A percentile compares a stretch with the other conserved stretches of the same genome.
phyloP scores from a whole-genome alignment of 495 filamentous ascomycete species.

The Talaromyces ruber region DNA sequence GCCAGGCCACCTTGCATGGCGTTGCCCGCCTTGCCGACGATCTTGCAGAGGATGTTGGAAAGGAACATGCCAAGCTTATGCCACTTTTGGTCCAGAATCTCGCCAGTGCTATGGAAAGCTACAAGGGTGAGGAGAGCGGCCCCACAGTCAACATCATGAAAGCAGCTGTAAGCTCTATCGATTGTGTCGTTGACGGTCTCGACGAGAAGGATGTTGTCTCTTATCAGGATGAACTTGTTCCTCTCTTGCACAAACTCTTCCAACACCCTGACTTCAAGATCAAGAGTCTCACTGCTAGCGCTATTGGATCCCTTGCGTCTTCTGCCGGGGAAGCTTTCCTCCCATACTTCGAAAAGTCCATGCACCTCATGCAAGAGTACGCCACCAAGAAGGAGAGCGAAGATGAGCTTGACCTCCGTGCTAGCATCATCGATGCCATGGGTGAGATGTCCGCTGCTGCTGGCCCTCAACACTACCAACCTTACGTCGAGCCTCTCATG shows the following conservation, averaged over 20 bases:
- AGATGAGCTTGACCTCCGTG: slow-evolving; percentile 83
- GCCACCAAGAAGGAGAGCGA: slow-evolving; percentile 79
- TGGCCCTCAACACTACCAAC: slow-evolving; percentile 77
- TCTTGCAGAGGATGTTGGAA: slow-evolving; percentile 76
- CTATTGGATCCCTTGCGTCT: slow-evolving; percentile 80
- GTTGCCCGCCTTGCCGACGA: slow-evolving; percentile 88
- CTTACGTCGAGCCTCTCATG: slow-evolving; percentile 84
- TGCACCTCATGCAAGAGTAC: slow-evolving; percentile 76
- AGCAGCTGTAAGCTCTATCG: slow-evolving; percentile 82
- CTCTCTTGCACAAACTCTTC: slow-evolving; percentile 74
- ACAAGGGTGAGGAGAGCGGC: slow-evolving; percentile 52
- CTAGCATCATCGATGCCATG: slow-evolving; percentile 83
- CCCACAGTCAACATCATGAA: slow-evolving; percentile 73
- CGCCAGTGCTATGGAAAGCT: slow-evolving; percentile 61
- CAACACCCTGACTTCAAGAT: slow-evolving; percentile 77
- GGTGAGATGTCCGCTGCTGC: slow-evolving; percentile 86
- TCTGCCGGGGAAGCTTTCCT: slow-evolving; percentile 75
- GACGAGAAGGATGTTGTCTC: slow-evolving; percentile 69
- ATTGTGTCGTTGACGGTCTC: slow-evolving; percentile 85
- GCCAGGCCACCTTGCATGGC: slow-evolving; percentile 76
- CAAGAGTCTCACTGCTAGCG: slow-evolving; percentile 80
- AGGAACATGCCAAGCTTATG: slow-evolving; percentile 75
- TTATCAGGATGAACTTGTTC: slow-evolving; percentile 76
- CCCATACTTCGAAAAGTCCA: slow-evolving; percentile 82
- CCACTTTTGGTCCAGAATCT: slow-evolving; percentile 80